Evolutionary conservation across 371 early-diverging fungal species (phyloP), one percentile per base, ranked within the genome.

Genomic region (Apophysomyces elegans): DNA sequence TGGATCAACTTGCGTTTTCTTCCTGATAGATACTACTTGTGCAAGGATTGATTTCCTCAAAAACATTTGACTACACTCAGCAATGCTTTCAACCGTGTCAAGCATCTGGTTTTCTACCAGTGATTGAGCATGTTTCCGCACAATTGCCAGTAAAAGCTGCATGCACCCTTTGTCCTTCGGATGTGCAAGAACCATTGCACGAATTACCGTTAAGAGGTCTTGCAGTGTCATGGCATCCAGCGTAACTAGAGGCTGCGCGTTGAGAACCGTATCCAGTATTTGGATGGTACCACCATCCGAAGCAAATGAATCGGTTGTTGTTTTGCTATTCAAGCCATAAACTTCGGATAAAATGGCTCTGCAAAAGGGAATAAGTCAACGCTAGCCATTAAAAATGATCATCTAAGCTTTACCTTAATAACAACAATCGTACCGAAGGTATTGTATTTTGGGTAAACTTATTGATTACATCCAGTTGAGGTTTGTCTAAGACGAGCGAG

Each of bases 391-490:
- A 7, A 13, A 13, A n/a, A n/a, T 16, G 9, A n/a, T 5, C 16
- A n/a, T 45, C 21, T 50, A 14, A 7, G 7, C 13, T 21, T 21
- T 50, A 50, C 54, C 54, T 50, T n/a, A 50, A 1, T 5, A 50
- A 26, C 32, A 50, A 5, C 21, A 21, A 50, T 6, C 54, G 54
- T 26, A 50, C 54, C 1, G 54, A 50, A 9, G 54, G 54, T 50
- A 21, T 21, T 11, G 54, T 50, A 11, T 50, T 50, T 9, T 50
- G 54, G 5, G 62, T 57, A 3, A 54, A 50, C 44, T 68, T 68
- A 1, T 14, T 56, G 4, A 65, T 65, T 7, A 72, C 54, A 41
- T 73, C 73, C 11, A 37, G 21, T 39, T 69, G 66, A 18, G 67
- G 62, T 35, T 54, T 58, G 0, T 35, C 60, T 38, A 65, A 11